phyloP scores from a whole-genome alignment of 2,329 filamentous ascomycete species.

The Bisporella sp. region DNA sequence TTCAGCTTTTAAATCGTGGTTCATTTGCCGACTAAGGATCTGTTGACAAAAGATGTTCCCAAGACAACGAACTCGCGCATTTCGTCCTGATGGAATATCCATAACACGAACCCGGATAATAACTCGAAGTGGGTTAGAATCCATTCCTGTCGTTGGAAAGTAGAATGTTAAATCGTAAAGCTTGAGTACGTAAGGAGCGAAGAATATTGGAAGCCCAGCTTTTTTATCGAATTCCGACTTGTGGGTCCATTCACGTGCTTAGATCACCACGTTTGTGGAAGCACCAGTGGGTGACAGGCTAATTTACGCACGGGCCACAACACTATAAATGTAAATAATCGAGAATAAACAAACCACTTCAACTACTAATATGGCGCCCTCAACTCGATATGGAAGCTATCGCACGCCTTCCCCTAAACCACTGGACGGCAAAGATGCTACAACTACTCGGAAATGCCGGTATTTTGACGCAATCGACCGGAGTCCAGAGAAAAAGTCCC shows the following conservation, averaged over 20 bases:
- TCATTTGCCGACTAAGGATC: constrained; percentile 3
- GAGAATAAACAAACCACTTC: neutral
- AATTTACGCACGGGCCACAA: neutral
- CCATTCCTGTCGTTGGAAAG: neutral
- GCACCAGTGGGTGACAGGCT: no score
- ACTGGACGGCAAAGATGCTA: no score
- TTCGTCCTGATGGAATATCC: constrained; percentile 2
- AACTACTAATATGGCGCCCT: neutral
- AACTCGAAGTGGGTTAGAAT: constrained; percentile 4
- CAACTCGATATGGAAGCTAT: no score
- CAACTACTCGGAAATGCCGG: no score
- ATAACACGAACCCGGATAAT: constrained; percentile 8
- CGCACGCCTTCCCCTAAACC: no score
- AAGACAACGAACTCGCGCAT: neutral
- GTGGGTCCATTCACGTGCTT: no score
- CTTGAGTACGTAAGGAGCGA: no score
- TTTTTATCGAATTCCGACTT: no score
- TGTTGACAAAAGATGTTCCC: constrained; percentile 7
- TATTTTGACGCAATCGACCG: no score
- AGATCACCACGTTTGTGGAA: no score
- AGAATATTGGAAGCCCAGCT: no score
- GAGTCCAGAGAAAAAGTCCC: no score
- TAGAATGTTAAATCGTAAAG: neutral
- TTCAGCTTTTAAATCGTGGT: constrained; percentile 1
- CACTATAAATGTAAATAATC: neutral